Conservation (phyloP, 2,329 filamentous ascomycete genomes). For the Nemania sp. region DNA sequence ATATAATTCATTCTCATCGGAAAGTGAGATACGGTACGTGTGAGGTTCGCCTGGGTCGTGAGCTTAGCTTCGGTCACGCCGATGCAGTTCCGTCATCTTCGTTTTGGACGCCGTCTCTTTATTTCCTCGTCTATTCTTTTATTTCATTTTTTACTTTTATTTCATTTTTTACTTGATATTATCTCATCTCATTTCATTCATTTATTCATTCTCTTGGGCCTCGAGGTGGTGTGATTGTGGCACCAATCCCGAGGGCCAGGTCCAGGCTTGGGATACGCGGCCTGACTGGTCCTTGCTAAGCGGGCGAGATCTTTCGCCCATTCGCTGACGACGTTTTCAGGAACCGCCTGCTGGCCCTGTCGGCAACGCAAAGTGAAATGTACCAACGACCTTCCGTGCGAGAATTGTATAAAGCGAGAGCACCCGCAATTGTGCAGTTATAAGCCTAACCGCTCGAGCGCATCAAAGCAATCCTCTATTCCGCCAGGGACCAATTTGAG, state of each 20-base stretch:
- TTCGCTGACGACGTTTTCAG: conserved; percentile 43
- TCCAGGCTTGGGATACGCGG: not conserved
- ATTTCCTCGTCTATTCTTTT: not conserved
- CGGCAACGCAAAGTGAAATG: conserved; percentile 71
- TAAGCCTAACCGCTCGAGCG: conserved; percentile 61
- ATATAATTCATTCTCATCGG: conserved; percentile 71
- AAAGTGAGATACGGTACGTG: conserved; percentile 70
- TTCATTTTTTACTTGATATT: too few relatives aligned
- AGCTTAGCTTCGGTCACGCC: not conserved
- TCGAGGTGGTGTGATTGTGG: not conserved
- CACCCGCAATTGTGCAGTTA: conserved; percentile 69
- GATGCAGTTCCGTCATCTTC: conserved; percentile 4
- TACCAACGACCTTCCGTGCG: conserved; percentile 70
- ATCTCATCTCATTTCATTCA: too few relatives aligned
- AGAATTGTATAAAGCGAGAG: conserved; percentile 70
- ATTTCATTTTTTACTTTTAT: too few relatives aligned
- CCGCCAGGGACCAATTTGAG: conserved; percentile 37
- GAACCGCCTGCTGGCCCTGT: conserved; percentile 69
- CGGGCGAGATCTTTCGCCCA: conserved; percentile 9
- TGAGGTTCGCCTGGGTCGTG: not conserved
- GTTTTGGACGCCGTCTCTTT: not conserved
- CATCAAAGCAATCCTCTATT: conserved; percentile 42
- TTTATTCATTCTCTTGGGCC: too few relatives aligned
- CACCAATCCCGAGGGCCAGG: not conserved
- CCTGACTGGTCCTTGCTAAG: conserved; percentile 1